Evolutionary conservation across 2,329 filamentous ascomycete species (phyloP), one percentile per base, ranked within the genome.

Genomic region (Lachnellula suecica): DNA sequence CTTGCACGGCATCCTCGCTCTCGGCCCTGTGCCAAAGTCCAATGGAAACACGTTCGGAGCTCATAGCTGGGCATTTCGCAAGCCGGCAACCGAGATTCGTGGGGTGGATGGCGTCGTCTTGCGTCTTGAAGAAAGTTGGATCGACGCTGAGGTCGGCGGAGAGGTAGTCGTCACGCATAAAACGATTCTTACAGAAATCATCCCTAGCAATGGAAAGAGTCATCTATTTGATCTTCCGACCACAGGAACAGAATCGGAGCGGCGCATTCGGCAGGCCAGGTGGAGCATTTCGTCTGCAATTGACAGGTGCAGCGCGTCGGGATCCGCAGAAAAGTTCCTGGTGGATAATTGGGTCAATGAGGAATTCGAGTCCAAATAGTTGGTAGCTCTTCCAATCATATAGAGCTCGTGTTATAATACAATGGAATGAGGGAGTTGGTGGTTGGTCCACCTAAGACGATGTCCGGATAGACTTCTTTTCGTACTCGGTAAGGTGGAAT

Each of bases 171-270:
- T 31, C 9, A 41, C 25, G 13, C 35, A 51, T 34, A 17, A 15
- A 25, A 22, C 46, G 17, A 15, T 17, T 13, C 27, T 51, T 20
- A 45, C 34, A 17, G 41, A 51, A 23, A 40, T 31, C 0, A 29
- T 23, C n/a, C 29, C 29, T 4, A 34, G 31, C 10, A 31, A 17
- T 13, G 42, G 35, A 27, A 23, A 23, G 20, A 44, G 27, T 23
- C 49, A 29, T 51, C 43, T 51, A 1, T 51, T 51, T 40, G 49
- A 51, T 42, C 13, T 51, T 20, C 49, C 49, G 22, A 41, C 15
- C 34, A 34, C 38, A 23, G 49, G 49, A 3, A 29, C 19, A 11
- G 49, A 51, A 13, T 23, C 8, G 17, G 49, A 47, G 49, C 46
- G 43, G 22, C 13, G 29, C 11, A 34, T 52, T 37, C 38, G 50